These are phyloP conservation scores for Rhododendron simsii DNA, from an alignment of 148 eudicot genomes.

Conservation along the genomic window DNA sequence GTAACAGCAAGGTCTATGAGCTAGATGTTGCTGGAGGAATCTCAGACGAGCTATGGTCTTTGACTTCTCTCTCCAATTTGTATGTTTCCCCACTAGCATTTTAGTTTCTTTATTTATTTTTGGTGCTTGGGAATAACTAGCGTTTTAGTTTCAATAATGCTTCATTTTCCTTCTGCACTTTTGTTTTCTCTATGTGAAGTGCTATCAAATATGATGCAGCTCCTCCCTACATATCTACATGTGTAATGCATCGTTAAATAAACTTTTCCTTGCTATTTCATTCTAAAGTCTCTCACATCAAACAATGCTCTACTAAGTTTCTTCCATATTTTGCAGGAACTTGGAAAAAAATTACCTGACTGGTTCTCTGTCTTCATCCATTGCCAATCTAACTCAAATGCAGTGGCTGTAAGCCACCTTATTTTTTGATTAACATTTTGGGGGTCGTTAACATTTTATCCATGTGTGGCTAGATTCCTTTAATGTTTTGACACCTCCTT, in stretches of 20 bases:
- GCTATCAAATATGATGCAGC: background rate
- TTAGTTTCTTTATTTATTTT: no score
- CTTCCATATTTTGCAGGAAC: constrained; percentile 32
- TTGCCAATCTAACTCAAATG: constrained; percentile 68
- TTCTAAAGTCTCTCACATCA: background rate
- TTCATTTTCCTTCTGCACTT: background rate
- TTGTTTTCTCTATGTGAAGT: background rate
- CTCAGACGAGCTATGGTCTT: constrained; percentile 72
- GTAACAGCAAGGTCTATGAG: constrained; percentile 60
- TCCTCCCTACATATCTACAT: background rate
- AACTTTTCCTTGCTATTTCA: background rate
- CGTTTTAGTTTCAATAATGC: background rate
- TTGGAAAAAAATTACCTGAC: constrained; percentile 63
- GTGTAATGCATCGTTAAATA: background rate
- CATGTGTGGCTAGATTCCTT: background rate
- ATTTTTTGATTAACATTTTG: background rate
- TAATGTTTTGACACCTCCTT: constrained; percentile 23
- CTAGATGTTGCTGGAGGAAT: constrained; percentile 47
- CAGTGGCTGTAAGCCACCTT: constrained; percentile 51
- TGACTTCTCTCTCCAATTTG: constrained; percentile 25
- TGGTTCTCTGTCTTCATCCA: constrained; percentile 62
- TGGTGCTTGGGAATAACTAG: no score
- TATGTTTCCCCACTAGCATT: constrained; percentile 4
- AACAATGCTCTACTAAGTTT: background rate
- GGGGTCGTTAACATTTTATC: constrained; percentile 16